Conservation (phyloP, 345 rosid species). For the Passiflora organensis region DNA sequence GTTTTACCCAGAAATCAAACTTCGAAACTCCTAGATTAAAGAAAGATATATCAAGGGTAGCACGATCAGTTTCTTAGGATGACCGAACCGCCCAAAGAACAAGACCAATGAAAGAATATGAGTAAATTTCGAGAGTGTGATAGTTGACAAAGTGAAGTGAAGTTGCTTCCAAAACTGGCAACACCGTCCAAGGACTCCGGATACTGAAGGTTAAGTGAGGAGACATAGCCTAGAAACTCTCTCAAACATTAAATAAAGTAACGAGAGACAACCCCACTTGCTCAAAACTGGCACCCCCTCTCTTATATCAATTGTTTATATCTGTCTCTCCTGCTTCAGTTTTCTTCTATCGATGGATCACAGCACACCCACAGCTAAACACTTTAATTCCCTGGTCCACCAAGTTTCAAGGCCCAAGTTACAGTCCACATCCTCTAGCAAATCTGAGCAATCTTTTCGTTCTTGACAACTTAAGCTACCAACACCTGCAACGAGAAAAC, state of each 20-base stretch:
- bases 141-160: conserved; percentile 20
- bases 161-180: conserved; percentile 37
- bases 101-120: conserved; percentile 18
- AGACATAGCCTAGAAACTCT: conserved; percentile 32
- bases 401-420: conserved; percentile 23
- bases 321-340: conserved; percentile 12
- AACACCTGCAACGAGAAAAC: conserved; percentile 37
- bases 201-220: conserved; percentile 28
- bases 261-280: conserved; percentile 54
- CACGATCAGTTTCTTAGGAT: conserved; percentile 22
- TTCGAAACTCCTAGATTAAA: conserved; percentile 5
- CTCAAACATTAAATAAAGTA: conserved; percentile 28
- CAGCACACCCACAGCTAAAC: conserved; percentile 20
- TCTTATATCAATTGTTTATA: conserved; percentile 25
- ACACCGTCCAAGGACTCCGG: conserved; percentile 34
- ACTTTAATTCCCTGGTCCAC: conserved; percentile 23
- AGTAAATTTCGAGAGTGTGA: conserved; percentile 15
- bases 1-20: not conserved
- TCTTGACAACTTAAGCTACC: conserved; percentile 21
- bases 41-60: conserved; percentile 20
- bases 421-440: conserved; percentile 25
- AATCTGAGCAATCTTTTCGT: conserved; percentile 3
- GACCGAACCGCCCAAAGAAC: conserved; percentile 34
- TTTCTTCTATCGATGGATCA: conserved; percentile 30
- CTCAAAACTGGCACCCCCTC: conserved; percentile 62